Base-by-base conservation (phyloP, 164 flowering plant species). In the Dillenia turbinata region DNA sequence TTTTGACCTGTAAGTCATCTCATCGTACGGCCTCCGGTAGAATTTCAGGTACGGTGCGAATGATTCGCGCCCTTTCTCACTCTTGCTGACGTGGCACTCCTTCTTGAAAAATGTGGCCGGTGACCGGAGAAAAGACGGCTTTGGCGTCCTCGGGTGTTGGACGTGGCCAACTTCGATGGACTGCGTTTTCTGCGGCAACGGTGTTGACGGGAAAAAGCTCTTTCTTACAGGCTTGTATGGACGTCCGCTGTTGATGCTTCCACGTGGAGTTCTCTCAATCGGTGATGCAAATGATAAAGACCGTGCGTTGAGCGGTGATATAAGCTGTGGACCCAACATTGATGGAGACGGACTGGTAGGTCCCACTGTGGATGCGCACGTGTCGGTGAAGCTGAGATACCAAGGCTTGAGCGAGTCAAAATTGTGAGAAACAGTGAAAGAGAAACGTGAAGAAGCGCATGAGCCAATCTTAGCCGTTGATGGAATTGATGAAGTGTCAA, bases 211-310 rank as follows among this genome's bases (percentile, higher is more conserved):
- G 80, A 83, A 83, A 64, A 83, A 68, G 55, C 71, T 54, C 47
- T 75, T 79, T 62, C 75, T 76, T 24, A 66, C 16, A n/a, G 64
- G 66, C 61, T 57, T 57, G 15, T 55, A n/a, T 54, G 60, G 26
- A 51, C 56, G 11, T 9, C 52, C 56, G 24, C 72, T 69, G 77
- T 60, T 19, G 71, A 61, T 65, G 65, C 48, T 65, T 16, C 83
- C 83, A 64, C 72, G 84, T 67, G 89, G 88, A 17, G 81, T 72
- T 50, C 97, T 74, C 7, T 81, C 83, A 9, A 75, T 80, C 0
- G 99, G 96, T 9, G 97, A 90, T 24, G 92, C 99, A 67, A 95
- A 95, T 1, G 99, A 95, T 68, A 71, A 63, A 12, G 99, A 95
- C 16, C 99, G 74, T 2, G 97, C 97, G 70, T 85, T 92, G 71